Conservation (phyloP, 805 yeast species). For the Lipomyces lipofer region DNA sequence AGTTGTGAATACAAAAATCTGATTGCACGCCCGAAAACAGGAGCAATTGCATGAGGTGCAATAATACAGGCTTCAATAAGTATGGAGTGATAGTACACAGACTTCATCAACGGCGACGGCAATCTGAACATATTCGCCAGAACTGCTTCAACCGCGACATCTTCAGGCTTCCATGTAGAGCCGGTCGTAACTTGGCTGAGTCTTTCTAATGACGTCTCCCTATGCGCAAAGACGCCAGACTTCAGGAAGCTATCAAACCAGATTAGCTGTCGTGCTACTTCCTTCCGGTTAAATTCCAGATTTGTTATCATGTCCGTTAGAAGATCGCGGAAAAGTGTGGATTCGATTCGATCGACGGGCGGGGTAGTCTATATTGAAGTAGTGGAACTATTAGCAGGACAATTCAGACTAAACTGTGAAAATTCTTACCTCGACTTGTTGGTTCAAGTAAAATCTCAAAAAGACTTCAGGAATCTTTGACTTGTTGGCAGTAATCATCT, state of each 20-base stretch:
- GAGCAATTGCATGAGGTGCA: constrained; percentile 83
- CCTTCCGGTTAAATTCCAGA: constrained; percentile 84
- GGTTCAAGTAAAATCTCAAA: constrained; percentile 53
- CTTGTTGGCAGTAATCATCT: not conserved
- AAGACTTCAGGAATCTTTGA: constrained; percentile 53
- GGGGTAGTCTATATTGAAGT: no score
- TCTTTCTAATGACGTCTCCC: constrained; percentile 78
- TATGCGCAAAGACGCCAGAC: constrained; percentile 61
- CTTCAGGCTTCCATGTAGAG: constrained; percentile 90
- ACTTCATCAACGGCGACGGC: constrained; percentile 65
- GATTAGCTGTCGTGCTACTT: constrained; percentile 79
- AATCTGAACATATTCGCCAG: constrained; percentile 74
- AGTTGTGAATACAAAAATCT: constrained; percentile 74
- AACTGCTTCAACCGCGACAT: constrained; percentile 79
- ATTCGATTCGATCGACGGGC: constrained; percentile 50
- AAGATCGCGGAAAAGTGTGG: constrained; percentile 71
- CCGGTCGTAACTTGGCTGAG: constrained; percentile 46
- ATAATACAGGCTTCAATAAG: constrained; percentile 83
- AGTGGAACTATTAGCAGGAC: no score
- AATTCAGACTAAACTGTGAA: no score
- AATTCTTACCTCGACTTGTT: constrained; percentile 56
- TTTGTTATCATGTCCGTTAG: constrained; percentile 72
- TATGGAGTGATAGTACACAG: constrained; percentile 78
- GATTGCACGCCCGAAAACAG: constrained; percentile 90
- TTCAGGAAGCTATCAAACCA: constrained; percentile 72